Percentiles rank a stretch among this genome's conserved stretches.
phyloP scores from a whole-genome alignment of 2,329 filamentous ascomycete species.

The Aspergillus costaricaensis region DNA sequence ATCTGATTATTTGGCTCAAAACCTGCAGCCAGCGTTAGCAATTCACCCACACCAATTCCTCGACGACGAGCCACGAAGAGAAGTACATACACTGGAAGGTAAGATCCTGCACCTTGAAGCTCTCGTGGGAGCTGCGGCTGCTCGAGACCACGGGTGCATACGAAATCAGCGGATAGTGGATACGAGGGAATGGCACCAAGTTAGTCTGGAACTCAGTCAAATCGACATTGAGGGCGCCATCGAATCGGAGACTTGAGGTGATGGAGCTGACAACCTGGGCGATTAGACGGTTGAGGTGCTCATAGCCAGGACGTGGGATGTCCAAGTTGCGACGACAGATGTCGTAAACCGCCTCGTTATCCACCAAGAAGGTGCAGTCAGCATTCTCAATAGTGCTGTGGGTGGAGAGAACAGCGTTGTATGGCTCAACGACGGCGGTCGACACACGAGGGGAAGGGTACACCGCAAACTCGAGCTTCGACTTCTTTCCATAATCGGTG shows the following conservation, averaged over 20 bases:
- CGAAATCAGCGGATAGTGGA: constrained; percentile 67
- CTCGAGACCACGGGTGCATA: constrained; percentile 67
- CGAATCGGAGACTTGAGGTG: constrained; percentile 65
- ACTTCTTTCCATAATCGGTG: constrained; percentile 68
- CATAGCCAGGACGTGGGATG: constrained; percentile 64
- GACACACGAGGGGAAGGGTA: constrained; percentile 66
- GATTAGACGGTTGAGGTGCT: constrained; percentile 67
- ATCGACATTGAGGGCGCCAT: constrained; percentile 68
- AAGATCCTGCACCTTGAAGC: constrained; percentile 79
- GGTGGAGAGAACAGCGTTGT: constrained; percentile 60
- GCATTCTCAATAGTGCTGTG: constrained; percentile 68
- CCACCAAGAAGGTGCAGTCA: constrained; percentile 69
- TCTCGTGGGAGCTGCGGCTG: constrained; percentile 79
- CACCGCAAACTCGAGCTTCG: constrained; percentile 67
- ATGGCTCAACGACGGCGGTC: constrained; percentile 68
- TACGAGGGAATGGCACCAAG: constrained; percentile 67
- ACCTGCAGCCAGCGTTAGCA: constrained; percentile 40
- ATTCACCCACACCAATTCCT: neutral
- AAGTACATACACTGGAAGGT: constrained; percentile 60
- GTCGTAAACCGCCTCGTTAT: constrained; percentile 69
- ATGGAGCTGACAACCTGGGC: constrained; percentile 69
- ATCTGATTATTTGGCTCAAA: constrained; percentile 71
- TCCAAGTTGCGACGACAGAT: constrained; percentile 67
- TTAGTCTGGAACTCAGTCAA: constrained; percentile 71
- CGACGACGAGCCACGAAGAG: neutral